Conservation (phyloP, 1,284 basidiomycete genomes). For the Volvariella surrecta region DNA sequence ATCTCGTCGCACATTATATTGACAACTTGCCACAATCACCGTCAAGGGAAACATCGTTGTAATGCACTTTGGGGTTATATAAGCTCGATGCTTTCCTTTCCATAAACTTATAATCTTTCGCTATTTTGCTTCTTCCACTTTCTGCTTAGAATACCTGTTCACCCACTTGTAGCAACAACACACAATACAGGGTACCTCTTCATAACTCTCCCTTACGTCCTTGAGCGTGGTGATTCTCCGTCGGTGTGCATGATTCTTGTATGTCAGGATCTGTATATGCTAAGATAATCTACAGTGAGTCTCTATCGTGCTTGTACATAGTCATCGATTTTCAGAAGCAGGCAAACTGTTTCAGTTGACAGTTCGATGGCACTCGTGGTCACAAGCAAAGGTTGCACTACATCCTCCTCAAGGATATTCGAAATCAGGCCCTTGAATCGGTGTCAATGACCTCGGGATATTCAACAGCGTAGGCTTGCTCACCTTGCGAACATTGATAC, state of each 20-base stretch:
- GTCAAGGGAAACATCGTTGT: slow-evolving; percentile 14
- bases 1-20: slow-evolving; percentile 66
- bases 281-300: too few species aligned
- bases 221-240: neutral
- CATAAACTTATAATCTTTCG: too few species aligned
- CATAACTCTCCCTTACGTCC: slow-evolving; percentile 5
- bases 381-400: slow-evolving; percentile 94
- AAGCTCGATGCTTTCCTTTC: too few species aligned
- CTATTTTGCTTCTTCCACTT: too few species aligned
- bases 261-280: too few species aligned
- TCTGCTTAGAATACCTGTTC: slow-evolving; percentile 7
- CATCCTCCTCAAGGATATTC: slow-evolving; percentile 95
- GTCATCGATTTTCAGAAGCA: slow-evolving; percentile 96
- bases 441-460: slow-evolving; percentile 2
- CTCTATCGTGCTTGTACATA: slow-evolving; percentile 72
- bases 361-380: slow-evolving; percentile 94
- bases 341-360: slow-evolving; percentile 94
- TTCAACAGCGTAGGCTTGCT: neutral
- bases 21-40: slow-evolving; percentile 48
- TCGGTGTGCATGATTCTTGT: neutral
- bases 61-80: slow-evolving; percentile 9
- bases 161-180: slow-evolving; percentile 5
- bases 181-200: slow-evolving; percentile 3
- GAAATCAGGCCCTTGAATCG: slow-evolving; percentile 78
- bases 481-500: slow-evolving; percentile 97